Conservation (phyloP, 148 eudicot genomes). For the Spergularia bocconei region DNA sequence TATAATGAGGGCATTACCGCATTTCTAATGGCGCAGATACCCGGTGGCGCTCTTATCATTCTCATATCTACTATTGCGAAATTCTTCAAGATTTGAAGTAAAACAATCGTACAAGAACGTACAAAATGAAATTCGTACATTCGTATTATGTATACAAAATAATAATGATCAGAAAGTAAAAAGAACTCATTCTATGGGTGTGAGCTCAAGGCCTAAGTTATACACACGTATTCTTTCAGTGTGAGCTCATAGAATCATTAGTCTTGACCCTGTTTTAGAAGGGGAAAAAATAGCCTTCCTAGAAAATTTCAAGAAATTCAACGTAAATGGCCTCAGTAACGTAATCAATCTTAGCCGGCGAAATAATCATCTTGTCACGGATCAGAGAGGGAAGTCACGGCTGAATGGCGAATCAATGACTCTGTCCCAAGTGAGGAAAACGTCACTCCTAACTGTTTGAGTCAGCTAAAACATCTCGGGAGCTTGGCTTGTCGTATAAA, state of each 20-base stretch:
- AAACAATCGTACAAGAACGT: too few species aligned
- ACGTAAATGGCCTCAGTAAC: neutral
- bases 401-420: conserved; percentile 6
- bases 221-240: neutral
- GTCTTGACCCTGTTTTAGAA: neutral
- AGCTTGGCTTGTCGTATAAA: neutral
- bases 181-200: neutral
- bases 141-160: too few species aligned
- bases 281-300: neutral
- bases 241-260: conserved; percentile 20
- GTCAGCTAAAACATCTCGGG: conserved; percentile 19
- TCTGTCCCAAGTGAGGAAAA: conserved; percentile 1
- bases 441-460: neutral
- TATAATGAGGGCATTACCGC: too few species aligned
- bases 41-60: too few species aligned
- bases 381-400: conserved; percentile 5
- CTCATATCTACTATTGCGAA: too few species aligned
- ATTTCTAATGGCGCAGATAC: too few species aligned
- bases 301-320: neutral
- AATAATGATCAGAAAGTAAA: too few species aligned
- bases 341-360: neutral
- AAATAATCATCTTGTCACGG: conserved; percentile 4
- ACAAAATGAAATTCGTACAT: too few species aligned
- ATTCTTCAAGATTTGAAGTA: too few species aligned
- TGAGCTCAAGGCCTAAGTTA: conserved; percentile 1